Evolutionary conservation across 1,284 basidiomycete species (phyloP).

Genomic region (Tilletia indica): DNA sequence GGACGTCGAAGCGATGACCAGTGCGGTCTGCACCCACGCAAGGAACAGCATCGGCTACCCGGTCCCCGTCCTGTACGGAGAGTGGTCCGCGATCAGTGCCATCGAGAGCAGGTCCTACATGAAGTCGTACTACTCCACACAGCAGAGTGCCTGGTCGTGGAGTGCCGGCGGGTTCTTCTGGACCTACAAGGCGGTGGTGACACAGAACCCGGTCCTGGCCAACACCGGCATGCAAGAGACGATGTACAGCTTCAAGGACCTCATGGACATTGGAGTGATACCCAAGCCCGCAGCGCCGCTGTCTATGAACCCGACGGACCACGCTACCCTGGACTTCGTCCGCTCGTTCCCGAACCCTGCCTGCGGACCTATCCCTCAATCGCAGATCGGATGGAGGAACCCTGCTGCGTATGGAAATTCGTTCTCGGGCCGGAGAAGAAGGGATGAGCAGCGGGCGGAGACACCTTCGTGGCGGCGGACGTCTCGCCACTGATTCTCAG

Average conservation of each 20-base stretch:
- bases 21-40: constrained; percentile 41
- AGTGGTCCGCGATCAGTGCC: constrained; percentile 44
- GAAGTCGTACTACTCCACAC: constrained; percentile 36
- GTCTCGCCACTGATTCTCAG: too few species aligned
- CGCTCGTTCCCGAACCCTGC: neutral
- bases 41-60: constrained; percentile 28
- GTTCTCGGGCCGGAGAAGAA: neutral
- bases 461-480: constrained; percentile 6
- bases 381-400: constrained; percentile 11
- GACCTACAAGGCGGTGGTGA: constrained; percentile 43
- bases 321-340: constrained; percentile 2
- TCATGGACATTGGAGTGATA: constrained; percentile 31
- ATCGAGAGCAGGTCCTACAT: constrained; percentile 28
- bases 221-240: constrained; percentile 27
- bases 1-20: constrained; percentile 26
- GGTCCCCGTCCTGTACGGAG: constrained; percentile 45
- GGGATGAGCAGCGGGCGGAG: neutral
- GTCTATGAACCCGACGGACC: constrained; percentile 5
- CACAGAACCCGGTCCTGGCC: constrained; percentile 30
- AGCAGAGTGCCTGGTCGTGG: constrained; percentile 49
- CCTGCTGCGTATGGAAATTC: neutral
- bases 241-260: constrained; percentile 38
- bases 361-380: constrained; percentile 5
- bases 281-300: constrained; percentile 28
- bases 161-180: constrained; percentile 51